Base-by-base conservation (phyloP, 331 rosid genomes). In the Stylosanthes scabra region DNA sequence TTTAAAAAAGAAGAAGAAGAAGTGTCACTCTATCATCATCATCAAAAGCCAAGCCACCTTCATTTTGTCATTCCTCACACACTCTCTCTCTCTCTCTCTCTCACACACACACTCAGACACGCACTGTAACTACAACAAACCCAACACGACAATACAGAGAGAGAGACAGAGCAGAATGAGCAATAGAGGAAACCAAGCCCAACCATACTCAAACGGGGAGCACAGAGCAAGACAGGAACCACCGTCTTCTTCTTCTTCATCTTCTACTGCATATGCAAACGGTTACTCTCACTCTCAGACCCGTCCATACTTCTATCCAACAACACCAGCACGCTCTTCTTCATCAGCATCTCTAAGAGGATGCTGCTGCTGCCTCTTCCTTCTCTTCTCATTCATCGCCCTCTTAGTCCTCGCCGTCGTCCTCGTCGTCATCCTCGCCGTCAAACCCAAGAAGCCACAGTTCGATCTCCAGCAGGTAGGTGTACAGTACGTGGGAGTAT, bases 391-490 rank as follows among this genome's bases (percentile, higher is more conserved):
- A 44, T 91, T 94, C 80, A 71, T 94, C 0, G 96, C 97, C 10
- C 99, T 94, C 41, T 74, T 94, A 4, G 74, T 81, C 7, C 73
- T 95, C 8, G 97, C 99, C 11, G 66, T 90, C 34, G 84, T 86
- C 5, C 96, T 95, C 9, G 79, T 95, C 64, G 74, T 95, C 67
- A 25, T 95, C 79, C 92, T 95, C 5, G 99, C 97, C 10, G 83
- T 95, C 5, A 95, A 92, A 31, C 99, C 99, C 5, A 95, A 92
- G 62, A 95, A 91, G 81, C 99, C 99, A 3, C 96, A 92, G 54
- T 95, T 95, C 81, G 97, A 92, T 86, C 97, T 95, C 63, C 93
- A 92, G 39, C 96, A 89, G 68, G 99, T 95, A 5, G 97, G 90
- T 0, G 97, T 95, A 0, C 97, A 95, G 34, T 95, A 90, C 78